Evolutionary conservation across 2,329 filamentous ascomycete species (phyloP).

Genomic region (Nemania diffusa): DNA sequence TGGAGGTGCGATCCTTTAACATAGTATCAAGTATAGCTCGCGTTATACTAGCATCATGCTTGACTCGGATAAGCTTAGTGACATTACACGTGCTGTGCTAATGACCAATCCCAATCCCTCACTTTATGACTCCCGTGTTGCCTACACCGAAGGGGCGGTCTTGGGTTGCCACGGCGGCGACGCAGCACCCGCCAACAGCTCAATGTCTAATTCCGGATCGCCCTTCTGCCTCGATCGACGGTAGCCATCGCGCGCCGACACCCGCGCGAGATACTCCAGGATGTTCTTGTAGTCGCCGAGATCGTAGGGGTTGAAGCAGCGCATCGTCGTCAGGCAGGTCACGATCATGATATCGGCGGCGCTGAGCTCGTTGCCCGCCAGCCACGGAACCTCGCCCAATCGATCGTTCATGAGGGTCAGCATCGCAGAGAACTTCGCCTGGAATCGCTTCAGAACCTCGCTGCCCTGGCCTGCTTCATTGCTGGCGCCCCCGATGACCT

Average conservation of each 20-base stretch:
- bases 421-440: conserved; percentile 50
- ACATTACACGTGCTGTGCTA: not conserved
- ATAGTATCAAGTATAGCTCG: too few relatives aligned
- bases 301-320: conserved; percentile 60
- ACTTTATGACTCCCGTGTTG: not conserved
- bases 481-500: not conserved
- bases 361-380: conserved; percentile 71
- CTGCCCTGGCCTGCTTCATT: conserved; percentile 45
- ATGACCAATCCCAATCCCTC: not conserved
- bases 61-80: not conserved
- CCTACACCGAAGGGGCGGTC: not conserved
- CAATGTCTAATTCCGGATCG: conserved; percentile 58
- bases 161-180: conserved; percentile 32
- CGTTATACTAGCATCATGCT: too few relatives aligned
- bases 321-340: conserved; percentile 69
- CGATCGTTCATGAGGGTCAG: conserved; percentile 61
- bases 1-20: too few relatives aligned
- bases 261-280: conserved; percentile 57
- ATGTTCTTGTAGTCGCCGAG: conserved; percentile 56
- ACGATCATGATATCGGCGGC: conserved; percentile 73
- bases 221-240: conserved; percentile 59
- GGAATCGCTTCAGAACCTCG: conserved; percentile 45
- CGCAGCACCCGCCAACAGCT: conserved; percentile 36
- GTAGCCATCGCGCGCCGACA: conserved; percentile 59
- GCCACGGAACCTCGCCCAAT: conserved; percentile 60